phyloP scores from a whole-genome alignment of 208 protist genomes.

The Acanthamoeba culbertsoni region DNA sequence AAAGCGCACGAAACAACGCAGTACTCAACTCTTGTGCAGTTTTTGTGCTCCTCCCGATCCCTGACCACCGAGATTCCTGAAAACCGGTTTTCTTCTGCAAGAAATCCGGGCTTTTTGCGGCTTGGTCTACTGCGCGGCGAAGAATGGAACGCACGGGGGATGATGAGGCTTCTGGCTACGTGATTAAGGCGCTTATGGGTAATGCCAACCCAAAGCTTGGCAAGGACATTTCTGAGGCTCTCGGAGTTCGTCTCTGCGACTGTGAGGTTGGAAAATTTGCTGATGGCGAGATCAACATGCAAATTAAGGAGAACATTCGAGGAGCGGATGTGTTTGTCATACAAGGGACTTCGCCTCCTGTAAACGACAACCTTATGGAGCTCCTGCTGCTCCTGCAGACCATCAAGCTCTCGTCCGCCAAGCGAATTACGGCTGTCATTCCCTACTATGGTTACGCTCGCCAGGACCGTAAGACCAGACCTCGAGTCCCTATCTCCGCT shows the following conservation, averaged over 20 bases:
- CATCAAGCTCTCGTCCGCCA: slow-evolving; percentile 67
- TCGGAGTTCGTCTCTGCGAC: background rate
- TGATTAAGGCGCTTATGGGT: background rate
- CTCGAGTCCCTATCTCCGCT: slow-evolving; percentile 93
- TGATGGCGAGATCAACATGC: slow-evolving; percentile 79
- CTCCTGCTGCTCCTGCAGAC: slow-evolving; percentile 71
- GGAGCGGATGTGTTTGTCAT: slow-evolving; percentile 96
- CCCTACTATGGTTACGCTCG: slow-evolving; percentile 92
- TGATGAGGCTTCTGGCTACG: background rate
- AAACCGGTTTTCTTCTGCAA: no score
- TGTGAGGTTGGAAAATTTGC: slow-evolving; percentile 22
- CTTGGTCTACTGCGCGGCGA: no score
- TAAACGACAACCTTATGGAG: slow-evolving; percentile 95
- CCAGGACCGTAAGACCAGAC: slow-evolving; percentile 92
- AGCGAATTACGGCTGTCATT: slow-evolving; percentile 84
- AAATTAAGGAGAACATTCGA: slow-evolving; percentile 92
- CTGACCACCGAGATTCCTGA: no score
- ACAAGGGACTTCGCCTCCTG: slow-evolving; percentile 92
- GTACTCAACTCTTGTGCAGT: no score
- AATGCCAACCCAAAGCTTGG: slow-evolving; percentile 28
- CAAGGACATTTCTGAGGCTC: background rate
- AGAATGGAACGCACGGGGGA: no score
- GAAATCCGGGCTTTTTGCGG: no score
- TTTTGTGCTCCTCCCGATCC: no score
- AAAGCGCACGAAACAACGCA: no score